Percentiles rank a stretch among this genome's conserved stretches.
phyloP scores from a whole-genome alignment of 1,284 basidiomycete genomes.

The Sphagnurus paluster region DNA sequence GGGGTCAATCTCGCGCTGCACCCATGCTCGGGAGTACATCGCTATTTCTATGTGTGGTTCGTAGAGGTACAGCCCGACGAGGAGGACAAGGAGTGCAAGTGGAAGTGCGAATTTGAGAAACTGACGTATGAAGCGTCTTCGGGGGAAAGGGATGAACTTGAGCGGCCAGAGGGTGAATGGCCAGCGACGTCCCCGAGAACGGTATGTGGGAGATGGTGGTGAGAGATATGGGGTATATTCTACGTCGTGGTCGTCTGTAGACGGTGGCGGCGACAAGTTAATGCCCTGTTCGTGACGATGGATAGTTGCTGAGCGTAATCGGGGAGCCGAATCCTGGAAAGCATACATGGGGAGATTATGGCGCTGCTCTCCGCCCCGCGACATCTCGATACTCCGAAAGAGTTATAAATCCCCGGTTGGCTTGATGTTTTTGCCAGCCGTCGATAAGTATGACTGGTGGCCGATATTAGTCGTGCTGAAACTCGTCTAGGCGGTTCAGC shows the following conservation, averaged over 20 bases:
- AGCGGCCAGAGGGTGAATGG: conserved; percentile 18
- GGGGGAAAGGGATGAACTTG: conserved; percentile 20
- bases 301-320: conserved; percentile 16
- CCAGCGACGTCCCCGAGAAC: conserved; percentile 20
- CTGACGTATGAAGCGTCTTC: conserved; percentile 26
- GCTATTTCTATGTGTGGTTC: conserved; percentile 83
- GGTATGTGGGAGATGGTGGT: conserved; percentile 22
- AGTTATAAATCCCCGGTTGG: neutral
- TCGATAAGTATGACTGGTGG: neutral
- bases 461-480: neutral
- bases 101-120: conserved; percentile 33
- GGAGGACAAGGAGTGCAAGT: conserved; percentile 36
- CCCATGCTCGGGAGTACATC: conserved; percentile 76
- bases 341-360: conserved; percentile 20
- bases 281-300: conserved; percentile 16
- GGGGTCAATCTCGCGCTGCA: conserved; percentile 66
- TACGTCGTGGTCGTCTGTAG: conserved; percentile 6
- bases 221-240: conserved; percentile 21
- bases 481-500: neutral
- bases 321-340: conserved; percentile 17
- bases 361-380: conserved; percentile 18
- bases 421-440: neutral
- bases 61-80: conserved; percentile 57
- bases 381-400: conserved; percentile 11
- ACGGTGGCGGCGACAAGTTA: conserved; percentile 11